These are phyloP conservation scores for Fusarium sp. DNA, from an alignment of 2,329 filamentous ascomycete species.

Conservation along the genomic window DNA sequence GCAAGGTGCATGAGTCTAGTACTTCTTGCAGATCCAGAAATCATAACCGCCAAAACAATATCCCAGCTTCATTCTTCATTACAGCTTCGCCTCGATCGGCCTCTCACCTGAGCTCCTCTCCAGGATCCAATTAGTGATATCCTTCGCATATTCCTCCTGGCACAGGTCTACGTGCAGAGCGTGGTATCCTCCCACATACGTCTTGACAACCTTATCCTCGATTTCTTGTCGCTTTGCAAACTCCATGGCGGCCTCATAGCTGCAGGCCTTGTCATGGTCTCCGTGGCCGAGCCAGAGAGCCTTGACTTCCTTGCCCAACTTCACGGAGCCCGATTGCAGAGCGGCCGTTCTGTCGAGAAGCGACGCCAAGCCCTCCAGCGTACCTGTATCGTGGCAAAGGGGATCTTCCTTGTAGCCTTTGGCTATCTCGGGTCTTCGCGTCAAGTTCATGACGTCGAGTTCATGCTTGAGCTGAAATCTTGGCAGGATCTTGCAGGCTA, in stretches of 20 bases:
- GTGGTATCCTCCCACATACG: slow-evolving; percentile 84
- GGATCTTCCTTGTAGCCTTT: slow-evolving; percentile 72
- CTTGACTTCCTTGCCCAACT: slow-evolving; percentile 64
- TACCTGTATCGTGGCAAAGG: slow-evolving; percentile 85
- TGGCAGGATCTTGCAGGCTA: slow-evolving; percentile 77
- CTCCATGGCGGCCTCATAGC: slow-evolving; percentile 71
- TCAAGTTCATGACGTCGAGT: slow-evolving; percentile 73
- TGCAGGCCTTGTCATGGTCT: slow-evolving; percentile 76
- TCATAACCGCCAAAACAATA: background rate
- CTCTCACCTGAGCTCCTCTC: slow-evolving; percentile 49
- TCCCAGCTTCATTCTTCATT: slow-evolving; percentile 14
- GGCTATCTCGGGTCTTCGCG: slow-evolving; percentile 73
- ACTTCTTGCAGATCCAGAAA: background rate
- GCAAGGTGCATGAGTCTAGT: background rate
- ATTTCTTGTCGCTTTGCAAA: slow-evolving; percentile 71
- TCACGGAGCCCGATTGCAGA: slow-evolving; percentile 67
- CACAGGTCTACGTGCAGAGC: slow-evolving; percentile 73
- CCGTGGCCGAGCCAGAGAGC: slow-evolving; percentile 82
- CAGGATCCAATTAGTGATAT: slow-evolving; percentile 76
- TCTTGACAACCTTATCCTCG: slow-evolving; percentile 76
- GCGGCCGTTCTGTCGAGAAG: slow-evolving; percentile 79
- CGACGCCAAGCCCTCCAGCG: slow-evolving; percentile 80
- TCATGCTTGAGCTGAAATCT: slow-evolving; percentile 73
- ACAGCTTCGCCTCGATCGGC: slow-evolving; percentile 54
- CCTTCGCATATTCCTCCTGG: slow-evolving; percentile 65